A percentile compares a stretch with the other conserved stretches of the same genome.
Evolutionary conservation across 1,284 basidiomycete species (phyloP).

Genomic region (Chalciporus piperatoides): DNA sequence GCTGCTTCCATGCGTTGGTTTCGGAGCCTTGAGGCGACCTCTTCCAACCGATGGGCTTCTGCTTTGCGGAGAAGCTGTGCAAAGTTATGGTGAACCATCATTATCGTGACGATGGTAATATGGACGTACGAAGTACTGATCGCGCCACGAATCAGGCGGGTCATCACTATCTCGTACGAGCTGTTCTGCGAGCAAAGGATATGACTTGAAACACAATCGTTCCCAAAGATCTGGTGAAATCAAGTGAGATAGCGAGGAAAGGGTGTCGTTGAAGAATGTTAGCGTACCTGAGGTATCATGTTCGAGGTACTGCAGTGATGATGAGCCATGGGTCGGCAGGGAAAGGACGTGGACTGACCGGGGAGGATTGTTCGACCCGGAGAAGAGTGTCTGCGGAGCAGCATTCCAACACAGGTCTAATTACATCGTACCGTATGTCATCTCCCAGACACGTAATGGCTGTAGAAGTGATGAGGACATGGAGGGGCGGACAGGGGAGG

Average conservation of each 20-base stretch:
- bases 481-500: not conserved
- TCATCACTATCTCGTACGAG: conserved; percentile 27
- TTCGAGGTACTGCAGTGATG: conserved; percentile 47
- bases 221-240: conserved; percentile 62
- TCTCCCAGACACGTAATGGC: conserved; percentile 57
- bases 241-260: conserved; percentile 10
- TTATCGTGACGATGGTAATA: not conserved
- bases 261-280: conserved; percentile 6
- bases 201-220: conserved; percentile 55
- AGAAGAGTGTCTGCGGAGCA: conserved; percentile 67
- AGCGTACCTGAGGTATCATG: conserved; percentile 54
- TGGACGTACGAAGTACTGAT: conserved; percentile 59
- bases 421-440: conserved; percentile 56
- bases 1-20: conserved; percentile 62
- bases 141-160: conserved; percentile 62
- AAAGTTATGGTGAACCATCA: conserved; percentile 7
- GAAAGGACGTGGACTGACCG: conserved; percentile 44
- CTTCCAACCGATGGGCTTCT: conserved; percentile 59
- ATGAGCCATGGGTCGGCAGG: conserved; percentile 15
- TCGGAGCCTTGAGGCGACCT: conserved; percentile 55
- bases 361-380: conserved; percentile 62
- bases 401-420: conserved; percentile 66
- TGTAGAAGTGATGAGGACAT: conserved; percentile 25
- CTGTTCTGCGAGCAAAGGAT: conserved; percentile 48
- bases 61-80: conserved; percentile 49